Evolutionary conservation across 1,139 yeast species (phyloP), one percentile per base, ranked within the genome.

Genomic region (Tardiomyces digboiensis): DNA sequence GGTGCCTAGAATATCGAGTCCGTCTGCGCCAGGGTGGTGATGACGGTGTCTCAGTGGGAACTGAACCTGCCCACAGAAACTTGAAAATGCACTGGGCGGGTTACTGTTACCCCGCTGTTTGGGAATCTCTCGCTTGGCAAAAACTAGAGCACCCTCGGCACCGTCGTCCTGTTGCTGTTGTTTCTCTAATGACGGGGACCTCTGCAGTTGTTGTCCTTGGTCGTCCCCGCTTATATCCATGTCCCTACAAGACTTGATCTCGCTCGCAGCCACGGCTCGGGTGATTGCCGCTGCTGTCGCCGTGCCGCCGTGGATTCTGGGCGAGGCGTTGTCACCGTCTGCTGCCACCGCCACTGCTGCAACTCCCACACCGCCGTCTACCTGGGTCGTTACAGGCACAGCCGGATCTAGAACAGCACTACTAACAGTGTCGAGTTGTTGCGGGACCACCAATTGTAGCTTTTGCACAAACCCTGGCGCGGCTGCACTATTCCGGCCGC

Each of bases 61-160:
- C 33, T 26, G 33, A 3, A 16, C 33, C 8, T 16, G 5, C 5
- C 33, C 33, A 16, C 33, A 13, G 5, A 26, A n/a, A 16, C 33
- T 26, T 16, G 33, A 26, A 8, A 26, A 26, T 16, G 33, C 33
- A 16, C 33, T 26, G 12, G 33, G 33, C 33, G 33, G 33, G 33
- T 26, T 26, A 16, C 52, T 43, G 26, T 50, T 44, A 40, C 48
- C 46, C 36, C 52, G 47, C 14, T 19, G 29, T 22, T 45, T 49
- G 29, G 43, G 22, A 14, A 52, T 41, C 19, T 46, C 46, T 38
- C 49, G 49, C 39, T 53, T 53, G 26, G 53, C 42, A 39, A 52
- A 52, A 7, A 49, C 21, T 19, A 50, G 46, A 19, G 40, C 42
- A 33, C 40, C 38, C 5, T 40, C 19, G 26, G 22, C 38, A 16